Evolutionary conservation across 768 basidiomycete genomes (phyloP), one percentile per base, ranked within the genome.

Genomic region (Termitomyces sp.): DNA sequence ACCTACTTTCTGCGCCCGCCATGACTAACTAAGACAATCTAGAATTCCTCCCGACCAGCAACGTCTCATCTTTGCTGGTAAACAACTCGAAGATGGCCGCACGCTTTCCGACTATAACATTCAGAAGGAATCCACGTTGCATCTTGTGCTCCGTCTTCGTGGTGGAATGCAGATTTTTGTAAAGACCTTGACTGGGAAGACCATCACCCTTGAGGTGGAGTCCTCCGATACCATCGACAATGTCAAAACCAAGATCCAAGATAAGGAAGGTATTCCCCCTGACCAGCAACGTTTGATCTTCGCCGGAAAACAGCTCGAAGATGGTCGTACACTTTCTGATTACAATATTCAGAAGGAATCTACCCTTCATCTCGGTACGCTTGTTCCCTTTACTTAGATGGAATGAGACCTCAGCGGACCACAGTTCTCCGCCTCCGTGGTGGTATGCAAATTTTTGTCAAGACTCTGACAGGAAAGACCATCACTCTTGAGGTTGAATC

Each of bases 391-490:
- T 8, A 15, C 11, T 17, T 17, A 10, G 4, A 15, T 8, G 12
- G n/a, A 43, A 7, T 12, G 9, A n/a, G 43, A 6, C 15, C 7
- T 46, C 40, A 60, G 42, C 17, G 12, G n/a, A 37, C 7, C 38
- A 15, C 14, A 56, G 71, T 74, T 25, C 70, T 75, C 34, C 72
- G 74, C 60, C 67, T 73, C 17, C 72, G 72, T 49, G 72, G 72
- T 38, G 72, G 74, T 29, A 81, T 82, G 74, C 72, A 74, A 61
- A 81, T 79, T 61, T 82, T 81, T 62, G 76, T 82, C 61, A 82
- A 82, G 73, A 79, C 80, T 17, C 68, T 83, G 34, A 83, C 81
- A 3, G 83, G 83, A 38, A 83, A 84, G 82, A 91, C 89, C 52
- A 88, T 68, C 31, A 68, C 67, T 6, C 61, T 68, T 14, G 67